These are phyloP conservation scores for Fremontodendron californicum DNA, from an alignment of 345 rosid species.

Conservation along the genomic window DNA sequence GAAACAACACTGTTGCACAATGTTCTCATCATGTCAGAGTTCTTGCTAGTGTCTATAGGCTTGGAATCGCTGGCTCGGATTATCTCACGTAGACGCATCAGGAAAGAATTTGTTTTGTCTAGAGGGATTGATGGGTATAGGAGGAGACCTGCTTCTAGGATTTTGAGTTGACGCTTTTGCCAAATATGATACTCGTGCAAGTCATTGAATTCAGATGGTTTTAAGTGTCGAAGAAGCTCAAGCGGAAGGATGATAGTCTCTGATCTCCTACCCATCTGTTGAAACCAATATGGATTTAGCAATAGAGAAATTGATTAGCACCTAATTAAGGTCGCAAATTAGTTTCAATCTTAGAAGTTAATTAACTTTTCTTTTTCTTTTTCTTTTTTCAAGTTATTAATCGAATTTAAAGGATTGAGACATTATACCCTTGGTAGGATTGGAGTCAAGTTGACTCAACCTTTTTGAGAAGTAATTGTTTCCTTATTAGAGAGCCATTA, in stretches of 20 bases:
- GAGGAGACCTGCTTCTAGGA: constrained; percentile 74
- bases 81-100: constrained; percentile 55
- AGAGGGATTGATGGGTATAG: constrained; percentile 61
- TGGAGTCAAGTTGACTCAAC: no score
- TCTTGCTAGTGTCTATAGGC: constrained; percentile 58
- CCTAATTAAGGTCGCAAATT: no score
- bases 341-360: no score
- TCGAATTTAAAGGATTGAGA: no score
- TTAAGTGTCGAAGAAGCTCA: constrained; percentile 83
- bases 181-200: constrained; percentile 65
- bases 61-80: constrained; percentile 43
- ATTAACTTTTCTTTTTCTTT: no score
- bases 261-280: constrained; percentile 69
- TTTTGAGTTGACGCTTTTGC: constrained; percentile 80
- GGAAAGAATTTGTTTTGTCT: constrained; percentile 57
- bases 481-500: no score
- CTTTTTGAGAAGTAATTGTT: no score
- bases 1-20: constrained; percentile 67
- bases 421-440: no score
- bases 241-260: constrained; percentile 87
- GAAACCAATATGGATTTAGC: neutral
- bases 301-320: neutral
- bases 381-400: no score
- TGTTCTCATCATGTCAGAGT: constrained; percentile 65
- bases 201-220: constrained; percentile 72